Evolutionary conservation across 331 rosid species (phyloP), one percentile per base, ranked within the genome.

Genomic region (Arachis monticola): DNA sequence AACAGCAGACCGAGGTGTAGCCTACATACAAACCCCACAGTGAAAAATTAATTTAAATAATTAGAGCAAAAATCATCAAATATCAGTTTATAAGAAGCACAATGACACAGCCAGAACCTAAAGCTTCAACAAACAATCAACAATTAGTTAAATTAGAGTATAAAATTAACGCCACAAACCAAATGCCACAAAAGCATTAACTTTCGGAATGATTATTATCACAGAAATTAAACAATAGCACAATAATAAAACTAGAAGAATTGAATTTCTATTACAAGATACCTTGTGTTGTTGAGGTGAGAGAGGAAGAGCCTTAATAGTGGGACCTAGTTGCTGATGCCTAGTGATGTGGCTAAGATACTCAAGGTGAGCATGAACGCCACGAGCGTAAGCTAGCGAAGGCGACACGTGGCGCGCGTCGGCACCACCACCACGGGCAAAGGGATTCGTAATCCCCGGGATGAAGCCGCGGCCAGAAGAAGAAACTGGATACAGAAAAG

Each of bases 401-500:
- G 86, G 72, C 80, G 94, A 51, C 57, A 12, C 57, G 57, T 51
- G 57, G 14, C 4, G 8, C 79, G 64, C 6, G 6, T 50, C 84
- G 4, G 74, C 3, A 17, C 83, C 44, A 35, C 38, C 38, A 35
- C 38, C 38, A 35, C 38, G 38, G 3, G 38, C 38, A 12, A 68
- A 41, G 41, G 87, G 84, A 35, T 35, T 2, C 87, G 84, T 60
- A 76, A n/a, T 5, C 77, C 68, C 55, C 74, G 91, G 73, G 17
- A 85, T 79, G 77, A 83, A 89, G 9, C 91, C 94, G 8, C 88
- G 92, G 56, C 92, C 92, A 17, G 88, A 85, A 50, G 95, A 89
- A 27, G 88, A 87, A 3, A 87, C 86, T 1, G 95, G 95, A 86
- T 87, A 87, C 13, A 83, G 74, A 70, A 87, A 22, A 45, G 85